phyloP scores from a whole-genome alignment of 768 basidiomycete species.

The Agaricus subrufescens region DNA sequence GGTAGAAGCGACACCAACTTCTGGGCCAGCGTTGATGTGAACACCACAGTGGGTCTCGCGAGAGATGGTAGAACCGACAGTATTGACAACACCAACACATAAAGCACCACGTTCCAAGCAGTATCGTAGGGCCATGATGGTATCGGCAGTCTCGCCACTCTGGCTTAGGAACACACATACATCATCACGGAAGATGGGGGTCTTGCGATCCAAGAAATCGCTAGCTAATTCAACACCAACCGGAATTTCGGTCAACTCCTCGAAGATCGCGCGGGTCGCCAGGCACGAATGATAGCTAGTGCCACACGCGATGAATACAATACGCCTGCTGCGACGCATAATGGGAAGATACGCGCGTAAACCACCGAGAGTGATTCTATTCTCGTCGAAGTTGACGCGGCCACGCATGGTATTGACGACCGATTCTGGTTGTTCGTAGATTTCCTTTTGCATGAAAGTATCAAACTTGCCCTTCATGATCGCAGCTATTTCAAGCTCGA shows the following conservation, averaged over 20 bases:
- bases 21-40: conserved; percentile 98
- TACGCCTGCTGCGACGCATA: conserved; percentile 90
- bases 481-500: conserved; percentile 98
- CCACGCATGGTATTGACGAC: conserved; percentile 99
- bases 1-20: conserved; percentile 98
- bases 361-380: conserved; percentile 91
- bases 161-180: conserved; percentile 95
- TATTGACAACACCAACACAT: conserved; percentile 97
- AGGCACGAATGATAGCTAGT: conserved; percentile 97
- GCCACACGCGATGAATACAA: conserved; percentile 98
- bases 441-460: conserved; percentile 99
- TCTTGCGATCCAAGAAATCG: conserved; percentile 98
- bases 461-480: conserved; percentile 99
- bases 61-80: conserved; percentile 95
- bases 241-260: conserved; percentile 98
- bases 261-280: conserved; percentile 96
- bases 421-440: conserved; percentile 98
- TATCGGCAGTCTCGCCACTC: conserved; percentile 98
- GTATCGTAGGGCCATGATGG: conserved; percentile 92
- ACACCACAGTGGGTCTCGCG: conserved; percentile 99
- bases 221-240: conserved; percentile 95
- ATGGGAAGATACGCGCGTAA: conserved; percentile 93
- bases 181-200: conserved; percentile 98
- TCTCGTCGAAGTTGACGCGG: conserved; percentile 95
- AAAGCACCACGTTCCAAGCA: conserved; percentile 96